A percentile compares a stretch with the other conserved stretches of the same genome.
Conservation (phyloP, 2,329 filamentous ascomycete species). For the Davidsoniella virescens region DNA sequence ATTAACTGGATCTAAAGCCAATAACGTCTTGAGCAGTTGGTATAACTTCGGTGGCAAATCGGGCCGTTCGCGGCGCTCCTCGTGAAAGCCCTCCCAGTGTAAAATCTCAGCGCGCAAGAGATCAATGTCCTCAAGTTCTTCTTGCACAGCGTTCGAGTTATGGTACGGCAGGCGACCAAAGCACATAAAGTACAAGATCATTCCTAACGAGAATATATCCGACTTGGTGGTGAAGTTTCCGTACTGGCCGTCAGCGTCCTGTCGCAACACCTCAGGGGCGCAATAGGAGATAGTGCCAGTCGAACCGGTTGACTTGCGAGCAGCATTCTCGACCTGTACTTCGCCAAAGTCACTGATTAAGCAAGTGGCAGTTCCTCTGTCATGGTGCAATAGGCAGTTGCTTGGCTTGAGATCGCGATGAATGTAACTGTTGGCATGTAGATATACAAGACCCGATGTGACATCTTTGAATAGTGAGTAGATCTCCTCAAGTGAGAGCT, state of each 20-base stretch:
- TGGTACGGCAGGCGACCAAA: constrained; percentile 77
- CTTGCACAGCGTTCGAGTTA: constrained; percentile 68
- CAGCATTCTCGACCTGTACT: constrained; percentile 68
- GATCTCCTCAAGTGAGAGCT: constrained; percentile 68
- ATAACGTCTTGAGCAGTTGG: constrained; percentile 60
- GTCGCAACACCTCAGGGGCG: constrained; percentile 76
- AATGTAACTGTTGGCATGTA: constrained; percentile 85
- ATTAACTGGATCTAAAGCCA: constrained; percentile 60
- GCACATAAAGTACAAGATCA: constrained; percentile 98
- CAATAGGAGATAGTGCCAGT: constrained; percentile 97
- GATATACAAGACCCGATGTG: constrained; percentile 74
- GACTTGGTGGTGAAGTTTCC: constrained; percentile 95
- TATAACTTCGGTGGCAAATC: constrained; percentile 82
- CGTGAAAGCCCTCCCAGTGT: constrained; percentile 73
- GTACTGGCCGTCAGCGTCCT: constrained; percentile 51
- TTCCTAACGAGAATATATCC: constrained; percentile 93
- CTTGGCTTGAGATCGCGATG: constrained; percentile 92
- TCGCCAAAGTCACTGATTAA: constrained; percentile 97
- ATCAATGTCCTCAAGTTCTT: constrained; percentile 85
- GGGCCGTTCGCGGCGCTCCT: constrained; percentile 54
- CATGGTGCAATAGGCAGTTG: constrained; percentile 78
- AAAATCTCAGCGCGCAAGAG: constrained; percentile 71
- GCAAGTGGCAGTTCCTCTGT: constrained; percentile 55
- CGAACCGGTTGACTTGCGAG: constrained; percentile 76
- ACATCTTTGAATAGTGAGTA: constrained; percentile 95